Base-by-base conservation (phyloP, 177 flowering plant species). In the Telopea speciosissima region DNA sequence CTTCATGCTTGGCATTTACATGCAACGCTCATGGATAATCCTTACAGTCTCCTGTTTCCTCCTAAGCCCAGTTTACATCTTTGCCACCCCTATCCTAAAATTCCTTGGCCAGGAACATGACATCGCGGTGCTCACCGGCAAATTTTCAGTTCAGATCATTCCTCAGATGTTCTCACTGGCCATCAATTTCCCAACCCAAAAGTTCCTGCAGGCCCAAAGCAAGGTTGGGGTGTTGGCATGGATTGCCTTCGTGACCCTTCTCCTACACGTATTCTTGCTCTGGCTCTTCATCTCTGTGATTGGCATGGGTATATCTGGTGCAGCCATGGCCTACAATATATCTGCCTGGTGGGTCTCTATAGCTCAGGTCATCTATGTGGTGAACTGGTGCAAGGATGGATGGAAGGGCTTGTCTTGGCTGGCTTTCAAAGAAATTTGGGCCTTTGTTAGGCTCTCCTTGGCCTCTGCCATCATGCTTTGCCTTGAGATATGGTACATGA, bases 381-480 rank as follows among this genome's bases (percentile, higher is more conserved):
- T 92, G 14, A 77, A 80, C 17, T 89, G 92, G 90, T 92, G 98
- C 66, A 85, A 79, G 66, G 95, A 92, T 44, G 90, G 86, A 6
- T 92, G 98, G 98, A 80, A 52, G 8, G 98, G 99, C 0, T 67
- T 90, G 25, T 89, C 95, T 16, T 84, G 87, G 92, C 75, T 85
- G 36, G 99, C 97, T 22, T 89, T 92, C 49, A 83, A 83, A 33
- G 95, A 88, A 1, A 71, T 94, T 1, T 92, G 96, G 93, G 81
- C 80, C 2, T 95, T 95, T 71, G 81, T 88, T 36, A 87, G 62
- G 73, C 90, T 95, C 23, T 95, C 99, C 3, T 21, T 95, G 8
- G 93, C 97, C 56, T 92, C 99, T 19, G 97, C 97, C 59, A 85
- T 92, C 8, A 95, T 95, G 99, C 84, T 92, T 79, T 90, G 99